Base-by-base conservation (phyloP, 1,284 basidiomycete species). In the Earliella scabrosa region DNA sequence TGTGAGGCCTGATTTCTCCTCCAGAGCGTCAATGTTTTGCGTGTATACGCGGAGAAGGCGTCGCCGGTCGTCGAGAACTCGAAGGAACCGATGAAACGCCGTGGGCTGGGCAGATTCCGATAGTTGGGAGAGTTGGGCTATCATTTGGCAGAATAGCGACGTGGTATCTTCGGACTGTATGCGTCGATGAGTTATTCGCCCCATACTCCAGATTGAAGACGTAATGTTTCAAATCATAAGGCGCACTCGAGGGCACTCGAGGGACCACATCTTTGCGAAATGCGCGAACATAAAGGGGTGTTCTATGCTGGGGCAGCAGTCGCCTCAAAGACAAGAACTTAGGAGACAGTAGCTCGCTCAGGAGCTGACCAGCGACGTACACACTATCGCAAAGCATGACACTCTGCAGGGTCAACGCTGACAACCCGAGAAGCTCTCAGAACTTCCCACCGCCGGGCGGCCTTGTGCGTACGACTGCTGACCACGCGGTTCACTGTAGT, bases 21-120 rank as follows among this genome's bases (percentile, higher is more conserved):
- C 95, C 47, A 98, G 85, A 14, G 88, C 89, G 69, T 98, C 95
- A 59, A 97, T 96, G 73, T 97, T 96, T 76, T 98, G 95, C 0
- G 95, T 97, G 73, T 97, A 98, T 4, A 95, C 92, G 26, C 95
- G 83, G 40, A 95, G 80, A 1, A 98, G 82, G 45, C 86, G 82
- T 2, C 92, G 90, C 44, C 88, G 80, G 52, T 86, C 78, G 66
- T 97, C 93, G 21, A 97, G 82, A 13, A 79, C 68, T 39, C 87
- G 87, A 23, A 98, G 83, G 24, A 92, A 77, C 7, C 78, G 73
- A 68, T 98, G 95, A 64, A 97, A 97, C 1, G 86, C 76, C 3
- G 95, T 96, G 0, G 95, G 95, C 58, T 81, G 66, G 9, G 95
- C 93, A 2, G 80, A 77, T 53, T 83, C 79, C 4, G 94, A 90